phyloP scores from a whole-genome alignment of 2,329 filamentous ascomycete species.

The Cladosporium sp. region DNA sequence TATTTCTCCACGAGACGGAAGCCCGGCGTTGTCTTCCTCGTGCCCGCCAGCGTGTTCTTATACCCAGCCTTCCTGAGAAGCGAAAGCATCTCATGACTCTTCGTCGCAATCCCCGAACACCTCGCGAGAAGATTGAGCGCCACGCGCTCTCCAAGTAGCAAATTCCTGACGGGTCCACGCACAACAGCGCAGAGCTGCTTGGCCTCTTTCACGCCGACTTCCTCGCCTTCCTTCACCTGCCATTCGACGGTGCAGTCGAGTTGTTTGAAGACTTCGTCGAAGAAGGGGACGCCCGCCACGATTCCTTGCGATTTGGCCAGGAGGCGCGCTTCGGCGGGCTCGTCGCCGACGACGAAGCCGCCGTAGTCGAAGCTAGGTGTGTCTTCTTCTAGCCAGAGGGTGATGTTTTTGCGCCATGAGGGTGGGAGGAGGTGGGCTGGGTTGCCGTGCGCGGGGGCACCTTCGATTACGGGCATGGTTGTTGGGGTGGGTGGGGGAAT shows the following conservation, averaged over 20 bases:
- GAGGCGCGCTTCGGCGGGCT: slow-evolving; percentile 45
- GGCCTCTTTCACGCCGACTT: slow-evolving; percentile 59
- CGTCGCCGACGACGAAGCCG: slow-evolving; percentile 87
- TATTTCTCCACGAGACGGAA: slow-evolving; percentile 98
- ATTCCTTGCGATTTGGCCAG: slow-evolving; percentile 66
- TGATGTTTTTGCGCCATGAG: slow-evolving; percentile 76
- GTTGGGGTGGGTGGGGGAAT: not conserved
- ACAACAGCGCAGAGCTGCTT: slow-evolving; percentile 72
- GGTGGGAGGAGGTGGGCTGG: slow-evolving; percentile 74
- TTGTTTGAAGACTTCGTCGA: slow-evolving; percentile 88
- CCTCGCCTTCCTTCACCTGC: slow-evolving; percentile 72
- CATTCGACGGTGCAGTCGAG: slow-evolving; percentile 87
- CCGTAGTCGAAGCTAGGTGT: slow-evolving; percentile 96
- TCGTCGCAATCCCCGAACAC: slow-evolving; percentile 86
- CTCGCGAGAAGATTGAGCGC: slow-evolving; percentile 86
- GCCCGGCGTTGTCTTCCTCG: slow-evolving; percentile 93
- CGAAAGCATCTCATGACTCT: slow-evolving; percentile 43
- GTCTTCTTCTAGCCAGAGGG: slow-evolving; percentile 90
- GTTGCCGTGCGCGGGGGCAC: slow-evolving; percentile 55
- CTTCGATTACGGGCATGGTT: slow-evolving; percentile 40
- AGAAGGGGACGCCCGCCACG: slow-evolving; percentile 88
- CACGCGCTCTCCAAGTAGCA: slow-evolving; percentile 89
- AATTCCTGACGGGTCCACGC: slow-evolving; percentile 72
- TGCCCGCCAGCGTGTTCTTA: slow-evolving; percentile 81
- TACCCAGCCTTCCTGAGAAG: slow-evolving; percentile 64